phyloP scores from a whole-genome alignment of 2,329 filamentous ascomycete species.

The Microdochium paspali region DNA sequence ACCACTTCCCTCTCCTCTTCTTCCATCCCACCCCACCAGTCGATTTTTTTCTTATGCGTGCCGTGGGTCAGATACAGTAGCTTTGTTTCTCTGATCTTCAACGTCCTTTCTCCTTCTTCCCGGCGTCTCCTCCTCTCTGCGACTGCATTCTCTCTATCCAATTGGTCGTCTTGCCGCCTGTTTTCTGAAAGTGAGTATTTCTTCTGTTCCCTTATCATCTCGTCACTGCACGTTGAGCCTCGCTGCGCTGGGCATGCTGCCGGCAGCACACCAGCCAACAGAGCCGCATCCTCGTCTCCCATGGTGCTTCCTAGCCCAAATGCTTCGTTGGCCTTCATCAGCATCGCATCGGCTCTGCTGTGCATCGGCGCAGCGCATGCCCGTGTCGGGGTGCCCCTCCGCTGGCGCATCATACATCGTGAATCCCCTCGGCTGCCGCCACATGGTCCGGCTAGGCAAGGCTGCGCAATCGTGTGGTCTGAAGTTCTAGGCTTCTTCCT shows the following conservation, averaged over 20 bases:
- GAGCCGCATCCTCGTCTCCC: background rate
- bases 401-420: too few species aligned
- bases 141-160: background rate
- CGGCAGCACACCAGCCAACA: background rate
- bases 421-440: too few species aligned
- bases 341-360: background rate
- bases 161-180: background rate
- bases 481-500: too few species aligned
- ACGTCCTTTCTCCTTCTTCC: background rate
- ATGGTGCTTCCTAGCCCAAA: too few species aligned
- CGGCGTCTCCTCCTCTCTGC: background rate
- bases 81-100: constrained; percentile 1
- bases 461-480: too few species aligned
- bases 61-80: background rate
- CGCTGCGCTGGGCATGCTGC: background rate
- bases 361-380: background rate
- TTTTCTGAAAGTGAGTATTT: background rate
- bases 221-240: background rate
- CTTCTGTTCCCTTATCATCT: background rate
- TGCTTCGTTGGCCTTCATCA: background rate
- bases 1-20: background rate
- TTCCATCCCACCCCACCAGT: background rate
- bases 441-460: too few species aligned
- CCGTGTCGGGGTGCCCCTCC: too few species aligned
- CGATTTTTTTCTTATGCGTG: constrained; percentile 1